A percentile compares a stretch with the other conserved stretches of the same genome.
Conservation (phyloP, 371 early-diverging fungal genomes). For the Basidiobolus meristosporus region DNA sequence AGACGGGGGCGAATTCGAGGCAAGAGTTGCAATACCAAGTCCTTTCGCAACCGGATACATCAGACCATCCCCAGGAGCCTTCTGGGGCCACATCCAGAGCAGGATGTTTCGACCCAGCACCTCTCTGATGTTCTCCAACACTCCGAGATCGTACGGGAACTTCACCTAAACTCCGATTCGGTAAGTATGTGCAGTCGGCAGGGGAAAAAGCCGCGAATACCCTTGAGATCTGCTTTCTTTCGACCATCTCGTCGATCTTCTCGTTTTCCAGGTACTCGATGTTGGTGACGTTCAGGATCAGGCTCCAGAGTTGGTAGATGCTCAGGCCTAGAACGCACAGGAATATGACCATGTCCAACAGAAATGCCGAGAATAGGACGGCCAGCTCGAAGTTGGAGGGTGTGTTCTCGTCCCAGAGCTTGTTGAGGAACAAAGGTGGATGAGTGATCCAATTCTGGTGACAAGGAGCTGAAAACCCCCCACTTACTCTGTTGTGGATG, state of each 20-base stretch:
- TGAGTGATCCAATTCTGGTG: not conserved
- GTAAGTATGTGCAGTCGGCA: not conserved
- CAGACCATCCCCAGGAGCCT: conserved; percentile 46
- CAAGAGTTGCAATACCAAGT: conserved; percentile 7
- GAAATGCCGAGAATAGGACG: conserved; percentile 50
- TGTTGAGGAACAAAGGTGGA: too few relatives aligned
- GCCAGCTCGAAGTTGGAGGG: conserved; percentile 42
- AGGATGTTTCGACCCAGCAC: conserved; percentile 49
- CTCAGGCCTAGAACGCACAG: conserved; percentile 63
- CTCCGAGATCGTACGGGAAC: conserved; percentile 89
- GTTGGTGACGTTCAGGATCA: conserved; percentile 79
- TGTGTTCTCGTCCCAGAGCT: conserved; percentile 13
- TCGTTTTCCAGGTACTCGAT: conserved; percentile 80
- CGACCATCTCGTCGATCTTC: conserved; percentile 57
- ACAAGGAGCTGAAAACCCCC: not conserved
- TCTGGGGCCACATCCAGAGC: conserved; percentile 55
- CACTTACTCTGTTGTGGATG: conserved; percentile 13
- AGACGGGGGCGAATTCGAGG: not conserved
- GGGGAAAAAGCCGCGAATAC: conserved; percentile 11
- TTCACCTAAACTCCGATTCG: conserved; percentile 15
- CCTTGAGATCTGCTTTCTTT: conserved; percentile 30
- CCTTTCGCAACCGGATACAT: conserved; percentile 32
- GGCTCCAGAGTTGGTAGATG: conserved; percentile 65
- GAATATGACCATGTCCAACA: conserved; percentile 41
- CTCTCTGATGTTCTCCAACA: conserved; percentile 43